Conservation (phyloP, 441 rosid genomes). For the Hura crepitans region DNA sequence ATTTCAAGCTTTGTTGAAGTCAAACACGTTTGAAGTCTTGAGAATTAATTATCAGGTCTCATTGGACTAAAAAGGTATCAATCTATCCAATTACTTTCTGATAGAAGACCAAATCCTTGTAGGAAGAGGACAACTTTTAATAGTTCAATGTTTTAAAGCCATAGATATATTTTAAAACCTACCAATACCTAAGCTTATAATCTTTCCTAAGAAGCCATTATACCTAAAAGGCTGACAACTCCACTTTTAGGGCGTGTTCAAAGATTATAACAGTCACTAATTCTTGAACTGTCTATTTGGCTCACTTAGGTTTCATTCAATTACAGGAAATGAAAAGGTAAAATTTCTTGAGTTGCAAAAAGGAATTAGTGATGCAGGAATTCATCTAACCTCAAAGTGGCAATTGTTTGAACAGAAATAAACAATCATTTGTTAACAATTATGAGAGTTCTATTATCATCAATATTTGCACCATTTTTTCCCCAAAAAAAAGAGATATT, state of each 20-base stretch:
- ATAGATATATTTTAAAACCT: background rate
- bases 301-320: background rate
- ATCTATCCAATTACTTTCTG: background rate
- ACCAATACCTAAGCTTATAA: background rate
- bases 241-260: background rate
- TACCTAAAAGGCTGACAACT: background rate
- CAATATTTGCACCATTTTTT: background rate
- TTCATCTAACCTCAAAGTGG: background rate
- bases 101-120: background rate
- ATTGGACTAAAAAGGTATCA: background rate
- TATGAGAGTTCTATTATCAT: background rate
- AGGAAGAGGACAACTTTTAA: background rate
- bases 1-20: background rate
- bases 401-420: background rate
- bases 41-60: background rate
- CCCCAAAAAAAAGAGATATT: background rate
- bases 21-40: background rate
- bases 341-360: background rate
- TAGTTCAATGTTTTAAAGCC: background rate
- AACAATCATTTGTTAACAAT: background rate
- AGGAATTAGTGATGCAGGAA: background rate
- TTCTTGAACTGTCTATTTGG: background rate
- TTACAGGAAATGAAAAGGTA: background rate
- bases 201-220: background rate
- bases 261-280: background rate